Evolutionary conservation across 2,329 filamentous ascomycete genomes (phyloP), one percentile per base, ranked within the genome.

Genomic region (Alternaria ethzedia): DNA sequence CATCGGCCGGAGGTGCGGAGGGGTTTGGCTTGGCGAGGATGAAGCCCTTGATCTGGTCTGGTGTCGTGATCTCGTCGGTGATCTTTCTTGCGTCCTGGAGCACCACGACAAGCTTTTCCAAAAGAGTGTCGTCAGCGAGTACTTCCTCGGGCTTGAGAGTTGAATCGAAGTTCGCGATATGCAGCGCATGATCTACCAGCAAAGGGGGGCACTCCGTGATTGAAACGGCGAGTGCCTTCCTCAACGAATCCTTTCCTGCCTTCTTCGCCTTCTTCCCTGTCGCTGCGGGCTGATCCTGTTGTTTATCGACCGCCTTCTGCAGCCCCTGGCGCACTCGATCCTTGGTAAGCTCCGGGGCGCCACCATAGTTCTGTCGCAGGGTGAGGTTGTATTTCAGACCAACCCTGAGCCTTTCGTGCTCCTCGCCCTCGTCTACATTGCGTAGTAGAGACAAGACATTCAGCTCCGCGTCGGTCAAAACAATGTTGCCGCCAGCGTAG

Each of bases 401-500:
- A 4, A 93, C 84, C 45, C 91, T 86, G 57, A 96, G 89, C 45
- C 92, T 89, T 74, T 97, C 94, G 74, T 97, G 91, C n/a, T 91
- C 91, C 55, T 91, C 90, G 3, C 91, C 91, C 71, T 94, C 92
- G 5, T 88, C 84, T 1, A 98, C 95, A 67, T 91, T 90, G 59
- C 96, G 89, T 70, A 96, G 84, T 20, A 99, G 82, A 0, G 91
- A 89, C 36, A 98, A 79, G 59, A 98, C 94, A 66, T 91, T 96
- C 56, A 94, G 83, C 23, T 96, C 90, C 54, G 86, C 87, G 76
- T 98, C 94, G 3, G 96, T 97, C 57, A 99, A 85, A 65, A 99
- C 93, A 64, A 99, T 90, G 77, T 99, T 99, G 49, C 96, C 96
- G 56, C 92, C 92, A 1, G 96, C 95, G 78, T 97, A 99, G 82